A percentile compares a stretch with the other conserved stretches of the same genome.
Conservation (phyloP, 2,329 filamentous ascomycete genomes). For the Aspergillus cejpii region DNA sequence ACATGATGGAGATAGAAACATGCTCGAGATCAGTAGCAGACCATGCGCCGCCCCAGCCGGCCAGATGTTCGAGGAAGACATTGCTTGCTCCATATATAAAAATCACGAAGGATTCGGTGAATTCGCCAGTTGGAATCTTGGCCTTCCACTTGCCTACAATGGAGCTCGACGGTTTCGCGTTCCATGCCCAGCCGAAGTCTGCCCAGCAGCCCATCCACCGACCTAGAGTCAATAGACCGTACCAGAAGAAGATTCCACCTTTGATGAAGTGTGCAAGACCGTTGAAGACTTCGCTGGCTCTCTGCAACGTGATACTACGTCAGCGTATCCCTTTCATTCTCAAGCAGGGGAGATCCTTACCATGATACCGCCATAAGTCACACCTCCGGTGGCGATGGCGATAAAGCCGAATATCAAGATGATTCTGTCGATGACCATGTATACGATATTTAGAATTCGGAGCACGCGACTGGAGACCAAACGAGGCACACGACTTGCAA, state of each 20-base stretch:
- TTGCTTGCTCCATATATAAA: slow-evolving; percentile 85
- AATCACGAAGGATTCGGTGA: slow-evolving; percentile 81
- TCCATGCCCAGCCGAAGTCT: slow-evolving; percentile 94
- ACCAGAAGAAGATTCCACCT: slow-evolving; percentile 90
- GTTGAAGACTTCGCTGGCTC: slow-evolving; percentile 64
- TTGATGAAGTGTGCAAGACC: slow-evolving; percentile 92
- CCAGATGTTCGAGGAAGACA: slow-evolving; percentile 85
- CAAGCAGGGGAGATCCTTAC: slow-evolving; percentile 49
- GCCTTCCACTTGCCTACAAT: slow-evolving; percentile 57
- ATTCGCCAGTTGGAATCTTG: slow-evolving; percentile 68
- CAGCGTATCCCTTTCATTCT: slow-evolving; percentile 1
- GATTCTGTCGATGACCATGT: slow-evolving; percentile 65
- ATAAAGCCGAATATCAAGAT: slow-evolving; percentile 74
- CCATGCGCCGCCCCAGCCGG: slow-evolving; percentile 64
- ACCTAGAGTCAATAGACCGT: slow-evolving; percentile 77
- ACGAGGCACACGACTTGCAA: slow-evolving; percentile 50
- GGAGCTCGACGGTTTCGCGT: slow-evolving; percentile 60
- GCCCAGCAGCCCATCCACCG: slow-evolving; percentile 87
- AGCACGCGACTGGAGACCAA: slow-evolving; percentile 54
- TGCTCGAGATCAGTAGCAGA: slow-evolving; percentile 79
- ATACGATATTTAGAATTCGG: slow-evolving; percentile 53
- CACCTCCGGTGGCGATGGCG: slow-evolving; percentile 62
- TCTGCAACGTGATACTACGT: slow-evolving; percentile 42
- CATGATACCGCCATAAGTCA: slow-evolving; percentile 76
- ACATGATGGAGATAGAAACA: slow-evolving; percentile 84